Percentiles rank a stretch among this genome's conserved stretches.
Conservation (phyloP, 1,284 basidiomycete species). For the Agaricales sp. region DNA sequence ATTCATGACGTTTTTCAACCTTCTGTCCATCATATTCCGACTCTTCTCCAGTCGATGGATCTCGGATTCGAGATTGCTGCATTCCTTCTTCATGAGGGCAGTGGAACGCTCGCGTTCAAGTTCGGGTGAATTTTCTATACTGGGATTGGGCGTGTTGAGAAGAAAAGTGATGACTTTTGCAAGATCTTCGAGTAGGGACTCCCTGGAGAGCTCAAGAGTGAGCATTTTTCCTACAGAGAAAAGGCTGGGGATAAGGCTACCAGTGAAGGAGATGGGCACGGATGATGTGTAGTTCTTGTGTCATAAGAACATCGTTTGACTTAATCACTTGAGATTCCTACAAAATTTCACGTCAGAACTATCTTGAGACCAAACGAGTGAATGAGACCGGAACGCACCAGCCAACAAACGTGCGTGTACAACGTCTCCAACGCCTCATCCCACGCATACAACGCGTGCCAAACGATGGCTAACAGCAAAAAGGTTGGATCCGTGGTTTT, state of each 20-base stretch:
- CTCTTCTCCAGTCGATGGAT: constrained; percentile 4
- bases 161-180: constrained; percentile 30
- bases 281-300: constrained; percentile 26
- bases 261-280: constrained; percentile 36
- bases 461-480: constrained; percentile 38
- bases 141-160: constrained; percentile 23
- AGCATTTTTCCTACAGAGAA: too few species aligned
- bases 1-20: constrained; percentile 10
- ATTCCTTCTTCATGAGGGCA: constrained; percentile 10
- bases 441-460: constrained; percentile 51
- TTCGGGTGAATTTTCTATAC: constrained; percentile 8
- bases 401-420: constrained; percentile 32
- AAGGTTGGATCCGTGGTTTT: constrained; percentile 40
- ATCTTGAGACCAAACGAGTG: not conserved
- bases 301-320: constrained; percentile 22
- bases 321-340: constrained; percentile 26
- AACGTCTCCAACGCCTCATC: constrained; percentile 43
- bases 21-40: constrained; percentile 6
- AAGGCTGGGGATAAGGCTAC: too few species aligned
- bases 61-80: constrained; percentile 7
- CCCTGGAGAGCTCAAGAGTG: too few species aligned
- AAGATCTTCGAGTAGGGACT: constrained; percentile 32
- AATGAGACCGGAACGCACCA: constrained; percentile 22
- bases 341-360: not conserved
- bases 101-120: not conserved